A percentile compares a stretch with the other conserved stretches of the same genome.
Evolutionary conservation across 2,329 filamentous ascomycete species (phyloP).

Genomic region (Stagonosporopsis chrysanthemi): DNA sequence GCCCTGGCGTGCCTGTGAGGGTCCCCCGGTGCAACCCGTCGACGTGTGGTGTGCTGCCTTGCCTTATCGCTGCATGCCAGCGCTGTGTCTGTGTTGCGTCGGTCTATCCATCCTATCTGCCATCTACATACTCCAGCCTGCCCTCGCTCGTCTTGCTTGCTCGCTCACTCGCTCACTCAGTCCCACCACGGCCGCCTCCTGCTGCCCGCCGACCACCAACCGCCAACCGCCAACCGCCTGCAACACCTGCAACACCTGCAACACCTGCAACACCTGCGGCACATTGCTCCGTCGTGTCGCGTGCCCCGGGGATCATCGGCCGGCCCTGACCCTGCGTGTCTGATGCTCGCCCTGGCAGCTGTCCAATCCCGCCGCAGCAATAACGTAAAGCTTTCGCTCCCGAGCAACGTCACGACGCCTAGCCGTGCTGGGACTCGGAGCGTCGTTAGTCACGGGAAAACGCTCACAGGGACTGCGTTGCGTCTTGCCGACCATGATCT

Average conservation of each 20-base stretch:
- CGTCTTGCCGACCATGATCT: slow-evolving; percentile 47
- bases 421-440: slow-evolving; percentile 24
- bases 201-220: too few species aligned
- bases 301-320: slow-evolving; percentile 33
- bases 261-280: not conserved
- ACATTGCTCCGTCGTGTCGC: slow-evolving; percentile 12
- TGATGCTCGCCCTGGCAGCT: slow-evolving; percentile 35
- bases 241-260: not conserved
- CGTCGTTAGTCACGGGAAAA: slow-evolving; percentile 38
- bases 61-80: slow-evolving; percentile 20
- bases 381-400: slow-evolving; percentile 46
- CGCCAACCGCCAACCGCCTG: slow-evolving; percentile 1
- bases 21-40: too few species aligned
- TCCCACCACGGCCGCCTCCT: not conserved
- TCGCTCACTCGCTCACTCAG: slow-evolving; percentile 7
- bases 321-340: slow-evolving; percentile 36
- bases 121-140: not conserved
- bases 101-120: not conserved
- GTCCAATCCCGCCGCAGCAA: slow-evolving; percentile 46
- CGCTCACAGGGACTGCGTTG: slow-evolving; percentile 26
- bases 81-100: not conserved
- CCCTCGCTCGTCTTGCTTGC: not conserved
- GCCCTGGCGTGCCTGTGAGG: slow-evolving; percentile 9
- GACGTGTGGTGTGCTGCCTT: slow-evolving; percentile 9
- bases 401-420: slow-evolving; percentile 41